phyloP scores from a whole-genome alignment of 495 filamentous ascomycete genomes.

The Astrothelium subdiscretum region DNA sequence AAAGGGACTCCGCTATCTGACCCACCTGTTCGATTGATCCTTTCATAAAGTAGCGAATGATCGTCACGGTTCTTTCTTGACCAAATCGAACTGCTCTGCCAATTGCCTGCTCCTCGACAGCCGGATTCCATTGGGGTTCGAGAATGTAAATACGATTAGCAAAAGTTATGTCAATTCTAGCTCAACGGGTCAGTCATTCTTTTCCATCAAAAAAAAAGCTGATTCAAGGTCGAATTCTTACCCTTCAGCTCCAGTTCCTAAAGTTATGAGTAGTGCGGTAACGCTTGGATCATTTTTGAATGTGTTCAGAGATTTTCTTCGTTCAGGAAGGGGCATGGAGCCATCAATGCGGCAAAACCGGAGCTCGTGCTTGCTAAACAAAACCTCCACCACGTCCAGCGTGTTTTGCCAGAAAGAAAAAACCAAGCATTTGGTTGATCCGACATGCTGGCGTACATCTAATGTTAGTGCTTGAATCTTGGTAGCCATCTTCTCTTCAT shows the following conservation, averaged over 20 bases:
- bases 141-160: slow-evolving; percentile 38
- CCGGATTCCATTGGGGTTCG: slow-evolving; percentile 47
- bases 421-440: too few relatives aligned
- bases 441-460: background rate
- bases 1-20: too few relatives aligned
- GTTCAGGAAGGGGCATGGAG: background rate
- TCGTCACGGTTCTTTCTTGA: slow-evolving; percentile 33
- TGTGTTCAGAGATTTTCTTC: background rate
- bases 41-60: slow-evolving; percentile 35
- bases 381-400: background rate
- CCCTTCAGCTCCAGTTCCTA: background rate
- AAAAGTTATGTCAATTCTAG: slow-evolving; percentile 37
- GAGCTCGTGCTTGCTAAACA: background rate
- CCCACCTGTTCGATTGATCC: slow-evolving; percentile 39
- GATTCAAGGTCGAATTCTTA: too few relatives aligned
- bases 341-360: background rate
- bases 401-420: background rate
- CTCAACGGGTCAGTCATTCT: too few relatives aligned
- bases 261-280: background rate
- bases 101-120: slow-evolving; percentile 42
- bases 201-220: too few relatives aligned
- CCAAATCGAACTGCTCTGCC: slow-evolving; percentile 36
- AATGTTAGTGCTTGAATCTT: background rate
- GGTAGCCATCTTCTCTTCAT: background rate
- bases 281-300: background rate